phyloP scores from a whole-genome alignment of 768 basidiomycete genomes.

The Suillus americanus region DNA sequence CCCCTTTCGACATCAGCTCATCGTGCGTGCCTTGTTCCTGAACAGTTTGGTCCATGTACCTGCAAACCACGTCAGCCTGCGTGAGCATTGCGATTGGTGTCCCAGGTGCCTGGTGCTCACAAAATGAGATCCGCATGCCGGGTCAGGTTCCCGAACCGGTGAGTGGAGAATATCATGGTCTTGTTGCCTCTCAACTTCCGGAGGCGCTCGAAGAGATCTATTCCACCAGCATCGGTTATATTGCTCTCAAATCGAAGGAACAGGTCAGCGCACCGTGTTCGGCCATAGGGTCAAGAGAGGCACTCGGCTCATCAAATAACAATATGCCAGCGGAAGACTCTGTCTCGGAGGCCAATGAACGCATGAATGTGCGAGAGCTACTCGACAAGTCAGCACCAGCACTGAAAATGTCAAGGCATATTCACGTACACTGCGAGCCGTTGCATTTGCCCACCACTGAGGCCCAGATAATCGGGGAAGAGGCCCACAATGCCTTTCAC shows the following conservation, averaged over 20 bases:
- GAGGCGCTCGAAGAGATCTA: conserved; percentile 70
- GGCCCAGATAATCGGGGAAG: conserved; percentile 29
- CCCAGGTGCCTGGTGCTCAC: conserved; percentile 31
- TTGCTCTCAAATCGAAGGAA: not conserved
- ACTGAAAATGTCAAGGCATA: not conserved
- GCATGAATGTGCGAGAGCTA: conserved; percentile 72
- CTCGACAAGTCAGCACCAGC: not conserved
- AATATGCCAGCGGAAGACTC: conserved; percentile 54
- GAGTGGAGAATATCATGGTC: conserved; percentile 82
- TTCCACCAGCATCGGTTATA: not conserved
- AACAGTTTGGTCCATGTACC: conserved; percentile 70
- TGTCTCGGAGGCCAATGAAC: conserved; percentile 44
- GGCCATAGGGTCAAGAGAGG: conserved; percentile 70
- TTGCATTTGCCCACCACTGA: conserved; percentile 78
- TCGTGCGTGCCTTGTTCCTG: conserved; percentile 70
- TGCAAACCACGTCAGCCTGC: conserved; percentile 21
- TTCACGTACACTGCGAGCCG: conserved; percentile 61
- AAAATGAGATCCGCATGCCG: conserved; percentile 70
- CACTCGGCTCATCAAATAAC: conserved; percentile 75
- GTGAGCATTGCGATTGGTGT: not conserved
- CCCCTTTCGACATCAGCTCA: conserved; percentile 48
- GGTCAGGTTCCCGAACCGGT: conserved; percentile 60
- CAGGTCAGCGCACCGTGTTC: conserved; percentile 52
- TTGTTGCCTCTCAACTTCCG: conserved; percentile 69
- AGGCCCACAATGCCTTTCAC: conserved; percentile 32